These are phyloP conservation scores for Acorus gramineus DNA, from an alignment of 106 monocot genomes.

Conservation along the genomic window DNA sequence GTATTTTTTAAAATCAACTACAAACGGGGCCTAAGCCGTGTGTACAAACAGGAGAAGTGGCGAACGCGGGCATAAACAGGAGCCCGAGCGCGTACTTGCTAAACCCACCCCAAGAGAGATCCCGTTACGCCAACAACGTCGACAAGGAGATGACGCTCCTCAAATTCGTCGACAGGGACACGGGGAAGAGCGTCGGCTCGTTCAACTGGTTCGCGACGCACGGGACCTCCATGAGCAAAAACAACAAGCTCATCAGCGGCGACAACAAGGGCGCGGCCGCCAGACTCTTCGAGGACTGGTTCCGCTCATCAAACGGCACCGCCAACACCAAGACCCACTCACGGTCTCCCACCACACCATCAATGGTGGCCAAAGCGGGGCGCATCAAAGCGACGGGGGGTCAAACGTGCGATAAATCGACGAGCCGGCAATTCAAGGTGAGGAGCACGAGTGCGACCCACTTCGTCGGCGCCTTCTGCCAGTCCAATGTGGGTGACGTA, in stretches of 20 bases:
- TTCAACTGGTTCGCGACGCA: slow-evolving; percentile 38
- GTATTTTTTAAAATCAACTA: too few relatives aligned
- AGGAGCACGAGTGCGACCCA: not conserved
- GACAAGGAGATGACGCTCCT: slow-evolving; percentile 26
- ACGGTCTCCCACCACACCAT: not conserved
- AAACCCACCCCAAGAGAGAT: slow-evolving; percentile 16
- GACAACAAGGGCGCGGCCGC: slow-evolving; percentile 35
- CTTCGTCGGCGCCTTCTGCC: slow-evolving; percentile 30
- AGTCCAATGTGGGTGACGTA: slow-evolving; percentile 26
- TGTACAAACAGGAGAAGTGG: slow-evolving; percentile 13
- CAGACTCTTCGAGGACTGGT: slow-evolving; percentile 22
- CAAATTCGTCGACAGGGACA: slow-evolving; percentile 14
- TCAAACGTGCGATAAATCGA: too few relatives aligned
- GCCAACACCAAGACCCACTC: too few relatives aligned
- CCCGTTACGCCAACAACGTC: slow-evolving; percentile 12
- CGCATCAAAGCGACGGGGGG: too few relatives aligned
- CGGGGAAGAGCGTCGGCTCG: slow-evolving; percentile 3
- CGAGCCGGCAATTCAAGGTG: too few relatives aligned
- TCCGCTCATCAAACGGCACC: too few relatives aligned
- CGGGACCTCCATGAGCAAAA: slow-evolving; percentile 25
- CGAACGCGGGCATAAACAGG: slow-evolving; percentile 20
- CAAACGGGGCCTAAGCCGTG: not conserved
- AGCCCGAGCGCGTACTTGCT: slow-evolving; percentile 26
- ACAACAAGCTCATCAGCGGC: slow-evolving; percentile 19
- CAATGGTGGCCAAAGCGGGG: too few relatives aligned